Base-by-base conservation (phyloP, 2,329 filamentous ascomycete genomes). In the Aspergillus novofumigatus region DNA sequence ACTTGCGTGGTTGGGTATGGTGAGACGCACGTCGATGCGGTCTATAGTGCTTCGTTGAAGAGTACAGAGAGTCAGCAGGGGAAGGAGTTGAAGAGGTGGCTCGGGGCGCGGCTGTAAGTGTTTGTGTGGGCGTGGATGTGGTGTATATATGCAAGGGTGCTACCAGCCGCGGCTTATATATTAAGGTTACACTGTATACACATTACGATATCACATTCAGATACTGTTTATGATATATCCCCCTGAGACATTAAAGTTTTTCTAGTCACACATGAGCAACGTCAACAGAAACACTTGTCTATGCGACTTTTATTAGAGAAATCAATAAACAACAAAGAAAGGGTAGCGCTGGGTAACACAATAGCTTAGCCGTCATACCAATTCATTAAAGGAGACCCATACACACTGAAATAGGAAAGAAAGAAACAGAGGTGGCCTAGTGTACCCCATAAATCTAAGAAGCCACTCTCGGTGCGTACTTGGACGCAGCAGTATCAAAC, bases 401-500 rank as follows among this genome's bases (percentile, higher is more conserved):
- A 56, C 52, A 50, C 52, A 57, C 44, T 56, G 49, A 51, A 59
- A 60, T 44, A 49, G 32, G 52, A 14, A 53, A 56, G 52, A 52
- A 50, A 56, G 41, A 17, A 45, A 45, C 20, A 38, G 26, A 49
- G 25, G 10, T 53, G 10, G 11, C 10, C 11, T 4, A 14, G 11
- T 17, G 14, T 17, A 38, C 14, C 14, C 5, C 9, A 2, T 14
- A 26, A 14, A 14, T 26, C 59, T 66, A 74, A 54, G 69, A 69
- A 20, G 71, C 66, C 48, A 91, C 91, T 80, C 93, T 96, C 35
- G 92, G 84, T 63, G 85, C 87, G 76, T 94, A 97, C 78, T 96
- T 97, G 26, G 85, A 81, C 21, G 90, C 90, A 11, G 92, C 92
- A 67, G 86, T 86, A 73, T 96, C 91, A 71, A 97, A 97, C 57